These are phyloP conservation scores for Salix arbutifolia DNA, from an alignment of 345 rosid genomes.

Conservation along the genomic window DNA sequence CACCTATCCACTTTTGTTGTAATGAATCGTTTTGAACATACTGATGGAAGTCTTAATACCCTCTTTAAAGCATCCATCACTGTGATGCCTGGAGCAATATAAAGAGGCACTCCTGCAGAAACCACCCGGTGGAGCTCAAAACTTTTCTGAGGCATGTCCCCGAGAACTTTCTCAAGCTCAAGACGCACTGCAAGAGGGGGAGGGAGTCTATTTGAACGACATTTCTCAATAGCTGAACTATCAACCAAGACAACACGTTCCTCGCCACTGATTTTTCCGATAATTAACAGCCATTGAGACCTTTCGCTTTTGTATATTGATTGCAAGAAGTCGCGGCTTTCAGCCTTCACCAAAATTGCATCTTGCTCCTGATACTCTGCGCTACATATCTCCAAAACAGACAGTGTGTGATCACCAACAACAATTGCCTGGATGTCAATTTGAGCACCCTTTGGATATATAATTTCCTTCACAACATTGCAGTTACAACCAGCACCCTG, in stretches of 20 bases:
- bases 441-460: conserved; percentile 85
- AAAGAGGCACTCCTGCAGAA: conserved; percentile 59
- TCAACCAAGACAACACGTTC: conserved; percentile 77
- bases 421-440: conserved; percentile 76
- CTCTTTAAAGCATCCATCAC: conserved; percentile 83
- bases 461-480: conserved; percentile 93
- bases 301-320: conserved; percentile 89
- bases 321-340: conserved; percentile 56
- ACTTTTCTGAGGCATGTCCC: conserved; percentile 86
- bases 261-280: conserved; percentile 72
- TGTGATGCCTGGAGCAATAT: conserved; percentile 80
- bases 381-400: conserved; percentile 95
- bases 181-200: conserved; percentile 86
- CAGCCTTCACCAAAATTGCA: conserved; percentile 87
- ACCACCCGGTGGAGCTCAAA: conserved; percentile 63
- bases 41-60: conserved; percentile 77
- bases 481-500: conserved; percentile 99
- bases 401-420: conserved; percentile 92
- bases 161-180: conserved; percentile 88
- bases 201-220: conserved; percentile 53
- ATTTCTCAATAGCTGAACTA: conserved; percentile 50
- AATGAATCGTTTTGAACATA: conserved; percentile 76
- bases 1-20: conserved; percentile 94
- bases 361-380: conserved; percentile 99
- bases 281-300: conserved; percentile 72